These are phyloP conservation scores for Pythium brassicae DNA, from an alignment of 352 stramenopile genomes.

Conservation along the genomic window DNA sequence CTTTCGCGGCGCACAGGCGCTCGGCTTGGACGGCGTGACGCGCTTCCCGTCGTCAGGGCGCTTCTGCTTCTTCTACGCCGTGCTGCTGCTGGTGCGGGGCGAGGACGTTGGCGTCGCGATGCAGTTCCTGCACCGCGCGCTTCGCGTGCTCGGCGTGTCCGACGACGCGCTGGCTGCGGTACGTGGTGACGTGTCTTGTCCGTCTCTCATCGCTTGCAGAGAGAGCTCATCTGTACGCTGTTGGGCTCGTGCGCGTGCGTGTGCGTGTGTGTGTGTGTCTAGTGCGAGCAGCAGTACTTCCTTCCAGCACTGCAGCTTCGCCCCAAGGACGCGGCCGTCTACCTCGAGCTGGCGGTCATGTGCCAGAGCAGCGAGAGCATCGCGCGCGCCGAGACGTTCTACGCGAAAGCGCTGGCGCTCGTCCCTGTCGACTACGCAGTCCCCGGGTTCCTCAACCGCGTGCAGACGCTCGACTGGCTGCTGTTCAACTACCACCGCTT, in stretches of 20 bases:
- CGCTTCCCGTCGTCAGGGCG: slow-evolving; percentile 33
- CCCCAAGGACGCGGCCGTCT: slow-evolving; percentile 39
- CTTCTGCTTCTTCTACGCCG: slow-evolving; percentile 37
- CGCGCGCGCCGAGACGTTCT: slow-evolving; percentile 45
- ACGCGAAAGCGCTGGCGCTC: slow-evolving; percentile 37
- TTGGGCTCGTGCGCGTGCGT: slow-evolving; percentile 3
- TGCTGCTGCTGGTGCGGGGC: slow-evolving; percentile 35
- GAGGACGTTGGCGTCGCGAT: slow-evolving; percentile 37
- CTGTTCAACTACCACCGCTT: slow-evolving; percentile 74
- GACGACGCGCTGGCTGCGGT: slow-evolving; percentile 34
- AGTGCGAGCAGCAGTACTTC: slow-evolving; percentile 49
- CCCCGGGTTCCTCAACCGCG: slow-evolving; percentile 53
- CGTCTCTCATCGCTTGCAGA: not conserved
- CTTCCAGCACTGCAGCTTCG: slow-evolving; percentile 48
- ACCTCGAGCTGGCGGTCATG: slow-evolving; percentile 54
- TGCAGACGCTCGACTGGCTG: slow-evolving; percentile 52
- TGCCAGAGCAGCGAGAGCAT: slow-evolving; percentile 43
- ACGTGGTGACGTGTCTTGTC: not conserved
- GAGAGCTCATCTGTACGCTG: not conserved
- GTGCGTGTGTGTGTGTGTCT: too few species aligned
- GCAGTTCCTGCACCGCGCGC: slow-evolving; percentile 24
- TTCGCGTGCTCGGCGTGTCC: slow-evolving; percentile 14
- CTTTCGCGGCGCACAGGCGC: slow-evolving; percentile 25
- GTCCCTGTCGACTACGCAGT: slow-evolving; percentile 39
- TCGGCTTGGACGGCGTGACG: slow-evolving; percentile 31